A percentile compares a stretch with the other conserved stretches of the same genome.
These are phyloP conservation scores for Funneliformis caledonium DNA, from an alignment of 371 early-diverging fungal genomes.

Conservation along the genomic window DNA sequence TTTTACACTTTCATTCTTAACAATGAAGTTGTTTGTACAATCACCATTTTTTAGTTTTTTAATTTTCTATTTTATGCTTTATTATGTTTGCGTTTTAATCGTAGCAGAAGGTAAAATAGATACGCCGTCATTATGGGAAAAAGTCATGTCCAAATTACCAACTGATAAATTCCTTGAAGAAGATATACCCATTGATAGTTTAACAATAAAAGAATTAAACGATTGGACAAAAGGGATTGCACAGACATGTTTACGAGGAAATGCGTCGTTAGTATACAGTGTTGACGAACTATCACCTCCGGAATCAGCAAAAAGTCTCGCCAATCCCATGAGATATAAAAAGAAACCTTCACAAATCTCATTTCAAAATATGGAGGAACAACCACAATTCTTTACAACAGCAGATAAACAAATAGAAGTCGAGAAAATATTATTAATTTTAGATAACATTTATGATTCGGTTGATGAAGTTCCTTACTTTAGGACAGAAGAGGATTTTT, in stretches of 20 bases:
- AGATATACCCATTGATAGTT: background rate
- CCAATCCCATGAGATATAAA: background rate
- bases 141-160: background rate
- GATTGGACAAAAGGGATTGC: background rate
- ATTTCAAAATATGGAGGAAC: background rate
- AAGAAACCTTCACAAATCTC: background rate
- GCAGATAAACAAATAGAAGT: conserved; percentile 19
- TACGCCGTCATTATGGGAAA: background rate
- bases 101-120: background rate
- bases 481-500: conserved; percentile 23
- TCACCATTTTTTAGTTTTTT: background rate
- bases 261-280: background rate
- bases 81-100: background rate
- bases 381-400: background rate
- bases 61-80: background rate
- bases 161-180: background rate
- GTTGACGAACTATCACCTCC: background rate
- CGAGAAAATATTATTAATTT: background rate
- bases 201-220: background rate
- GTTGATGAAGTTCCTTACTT: conserved; percentile 29
- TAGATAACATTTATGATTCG: conserved; percentile 29
- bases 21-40: too few species aligned
- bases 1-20: too few species aligned
- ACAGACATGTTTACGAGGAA: background rate
- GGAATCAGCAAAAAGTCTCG: background rate